Base-by-base conservation (phyloP, 441 rosid genomes). In the Metrosideros polymorpha region DNA sequence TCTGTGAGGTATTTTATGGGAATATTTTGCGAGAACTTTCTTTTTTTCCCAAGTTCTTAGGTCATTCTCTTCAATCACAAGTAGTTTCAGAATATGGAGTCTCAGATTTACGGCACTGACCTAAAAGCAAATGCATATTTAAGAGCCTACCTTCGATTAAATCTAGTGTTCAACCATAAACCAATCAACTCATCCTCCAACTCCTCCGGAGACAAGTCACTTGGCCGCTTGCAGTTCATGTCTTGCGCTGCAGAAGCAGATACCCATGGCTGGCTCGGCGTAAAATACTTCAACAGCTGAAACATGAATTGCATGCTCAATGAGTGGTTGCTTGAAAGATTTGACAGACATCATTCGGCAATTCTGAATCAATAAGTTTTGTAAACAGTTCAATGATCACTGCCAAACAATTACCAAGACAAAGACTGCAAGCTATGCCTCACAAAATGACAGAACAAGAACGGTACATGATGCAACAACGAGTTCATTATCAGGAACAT, bases 181-280 rank as follows among this genome's bases (percentile, higher is more conserved):
- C 88, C 83, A 84, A 94, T 94, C 43, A 97, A 91, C 89, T 95
- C 95, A 61, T 88, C 91, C 87, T 97, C 99, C 85, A 96, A 76
- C 86, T 92, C 92, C 15, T 89, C 85, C 18, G 87, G 87, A n/a
- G 94, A 90, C 79, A 94, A 71, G 53, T 94, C 90, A 30, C 77
- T 85, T 54, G 97, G 96, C 77, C 63, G 85, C 86, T 83, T 91
- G 43, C 27, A 43, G 51, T 88, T 77, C 17, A 56, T 59, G 29
- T 54, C 85, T 82, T 43, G 55, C 8, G 90, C 89, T 76, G 88
- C 83, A 85, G 93, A 90, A 86, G 83, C 57, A 75, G 93, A 66
- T 79, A 51, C 86, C 98, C 98, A 95, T 6, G 94, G 96, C 49
- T 92, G 90, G 88, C 94, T 92, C 47, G 89, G 92, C 83, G 79